phyloP scores from a whole-genome alignment of 139 green algal genomes.

The Chlamydomonas sphaeroides region DNA sequence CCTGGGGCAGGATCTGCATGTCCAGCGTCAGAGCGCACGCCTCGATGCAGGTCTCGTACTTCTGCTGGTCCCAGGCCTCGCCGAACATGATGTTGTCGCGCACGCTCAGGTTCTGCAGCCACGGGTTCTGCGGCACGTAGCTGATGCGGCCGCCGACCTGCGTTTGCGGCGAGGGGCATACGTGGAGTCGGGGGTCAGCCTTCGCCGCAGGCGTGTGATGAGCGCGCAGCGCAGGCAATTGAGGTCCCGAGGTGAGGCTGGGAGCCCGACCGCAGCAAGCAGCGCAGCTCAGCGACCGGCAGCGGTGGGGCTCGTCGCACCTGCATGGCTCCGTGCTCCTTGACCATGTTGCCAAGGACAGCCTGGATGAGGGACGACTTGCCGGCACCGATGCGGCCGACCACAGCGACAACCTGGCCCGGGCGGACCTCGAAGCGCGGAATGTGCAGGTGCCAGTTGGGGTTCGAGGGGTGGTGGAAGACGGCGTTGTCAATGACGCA shows the following conservation, averaged over 20 bases:
- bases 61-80: constrained; percentile 48
- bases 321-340: no score
- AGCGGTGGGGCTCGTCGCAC: no score
- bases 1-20: constrained; percentile 66
- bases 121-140: constrained; percentile 66
- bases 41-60: constrained; percentile 61
- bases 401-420: constrained; percentile 64
- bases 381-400: constrained; percentile 62
- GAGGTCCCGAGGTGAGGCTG: no score
- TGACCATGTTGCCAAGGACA: constrained; percentile 64
- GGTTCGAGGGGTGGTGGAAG: constrained; percentile 57
- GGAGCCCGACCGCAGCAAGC: no score
- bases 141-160: constrained; percentile 43
- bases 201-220: no score
- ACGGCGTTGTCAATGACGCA: constrained; percentile 45
- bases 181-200: no score
- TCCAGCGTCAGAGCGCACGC: constrained; percentile 65
- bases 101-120: constrained; percentile 76
- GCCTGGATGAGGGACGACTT: constrained; percentile 61
- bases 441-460: constrained; percentile 55
- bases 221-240: no score
- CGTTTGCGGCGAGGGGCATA: no score
- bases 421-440: constrained; percentile 48
- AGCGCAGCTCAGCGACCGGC: no score
- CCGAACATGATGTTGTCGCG: constrained; percentile 76